Percentiles rank a stretch among this genome's conserved stretches.
phyloP scores from a whole-genome alignment of 352 stramenopile genomes.

The Phytophthora sojae region DNA sequence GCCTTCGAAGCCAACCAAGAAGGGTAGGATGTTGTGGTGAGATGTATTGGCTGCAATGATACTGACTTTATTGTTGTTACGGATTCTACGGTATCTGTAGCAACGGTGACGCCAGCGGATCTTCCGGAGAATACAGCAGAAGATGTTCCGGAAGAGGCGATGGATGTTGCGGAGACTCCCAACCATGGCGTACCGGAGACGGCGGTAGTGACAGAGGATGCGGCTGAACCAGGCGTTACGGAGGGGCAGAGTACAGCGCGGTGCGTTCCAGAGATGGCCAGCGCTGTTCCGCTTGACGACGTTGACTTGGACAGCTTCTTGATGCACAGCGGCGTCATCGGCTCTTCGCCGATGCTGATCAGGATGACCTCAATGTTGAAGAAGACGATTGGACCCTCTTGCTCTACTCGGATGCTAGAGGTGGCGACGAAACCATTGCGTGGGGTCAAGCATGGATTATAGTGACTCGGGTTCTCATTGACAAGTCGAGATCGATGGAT shows the following conservation, averaged over 20 bases:
- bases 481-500: no score
- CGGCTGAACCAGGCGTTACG: not conserved
- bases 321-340: not conserved
- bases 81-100: not conserved
- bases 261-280: not conserved
- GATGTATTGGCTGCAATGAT: not conserved
- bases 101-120: not conserved
- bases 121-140: constrained; percentile 1
- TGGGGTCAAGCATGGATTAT: not conserved
- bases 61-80: constrained; percentile 1
- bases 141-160: not conserved
- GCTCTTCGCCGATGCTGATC: not conserved
- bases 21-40: not conserved
- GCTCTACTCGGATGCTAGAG: not conserved
- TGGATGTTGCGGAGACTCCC: not conserved
- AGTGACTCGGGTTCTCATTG: no score
- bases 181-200: not conserved
- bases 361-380: not conserved
- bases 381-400: not conserved
- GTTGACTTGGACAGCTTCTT: constrained; percentile 1
- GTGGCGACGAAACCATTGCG: not conserved
- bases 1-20: not conserved
- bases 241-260: not conserved
- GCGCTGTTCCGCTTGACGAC: not conserved
- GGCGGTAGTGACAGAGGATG: not conserved